Percentiles rank a stretch among this genome's conserved stretches.
Conservation (phyloP, 805 yeast genomes). For the Candida wancherniae region DNA sequence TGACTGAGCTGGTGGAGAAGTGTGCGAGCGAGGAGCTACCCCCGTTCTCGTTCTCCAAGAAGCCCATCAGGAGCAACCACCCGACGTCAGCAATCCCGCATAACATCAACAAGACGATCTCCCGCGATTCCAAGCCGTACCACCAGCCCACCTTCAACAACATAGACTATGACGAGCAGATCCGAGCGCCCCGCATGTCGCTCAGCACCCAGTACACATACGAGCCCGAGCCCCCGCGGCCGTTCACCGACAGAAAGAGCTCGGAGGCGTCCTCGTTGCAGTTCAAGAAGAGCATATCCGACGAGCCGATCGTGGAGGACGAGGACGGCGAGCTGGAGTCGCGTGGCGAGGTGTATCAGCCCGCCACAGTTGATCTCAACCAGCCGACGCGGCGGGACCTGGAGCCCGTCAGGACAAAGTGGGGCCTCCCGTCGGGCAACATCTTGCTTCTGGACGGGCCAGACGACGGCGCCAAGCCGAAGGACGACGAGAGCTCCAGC, state of each 20-base stretch:
- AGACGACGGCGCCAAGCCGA: not conserved
- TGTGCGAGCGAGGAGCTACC: constrained; percentile 13
- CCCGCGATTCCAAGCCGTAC: constrained; percentile 3
- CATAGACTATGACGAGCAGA: constrained; percentile 49
- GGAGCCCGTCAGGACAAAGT: constrained; percentile 12
- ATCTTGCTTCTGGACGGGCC: constrained; percentile 5
- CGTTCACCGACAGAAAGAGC: constrained; percentile 9
- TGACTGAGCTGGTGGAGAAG: constrained; percentile 1
- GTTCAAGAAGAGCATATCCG: not conserved
- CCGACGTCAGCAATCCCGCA: constrained; percentile 12
- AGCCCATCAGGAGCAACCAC: constrained; percentile 12
- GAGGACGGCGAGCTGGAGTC: constrained; percentile 1
- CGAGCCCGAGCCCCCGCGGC: constrained; percentile 15
- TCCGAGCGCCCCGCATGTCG: constrained; percentile 53
- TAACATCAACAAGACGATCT: constrained; percentile 3
- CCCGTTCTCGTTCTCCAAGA: constrained; percentile 17
- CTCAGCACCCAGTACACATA: constrained; percentile 26
- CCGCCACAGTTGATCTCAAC: constrained; percentile 14
- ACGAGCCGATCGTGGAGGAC: not conserved
- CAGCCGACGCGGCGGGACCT: constrained; percentile 16
- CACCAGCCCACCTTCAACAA: constrained; percentile 15
- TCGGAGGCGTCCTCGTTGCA: constrained; percentile 1
- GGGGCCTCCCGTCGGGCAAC: constrained; percentile 6
- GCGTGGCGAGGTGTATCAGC: constrained; percentile 7
- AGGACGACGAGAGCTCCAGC: not conserved